These are phyloP conservation scores for Cinnamomum chago DNA, from an alignment of 164 flowering plant species.

Conservation along the genomic window DNA sequence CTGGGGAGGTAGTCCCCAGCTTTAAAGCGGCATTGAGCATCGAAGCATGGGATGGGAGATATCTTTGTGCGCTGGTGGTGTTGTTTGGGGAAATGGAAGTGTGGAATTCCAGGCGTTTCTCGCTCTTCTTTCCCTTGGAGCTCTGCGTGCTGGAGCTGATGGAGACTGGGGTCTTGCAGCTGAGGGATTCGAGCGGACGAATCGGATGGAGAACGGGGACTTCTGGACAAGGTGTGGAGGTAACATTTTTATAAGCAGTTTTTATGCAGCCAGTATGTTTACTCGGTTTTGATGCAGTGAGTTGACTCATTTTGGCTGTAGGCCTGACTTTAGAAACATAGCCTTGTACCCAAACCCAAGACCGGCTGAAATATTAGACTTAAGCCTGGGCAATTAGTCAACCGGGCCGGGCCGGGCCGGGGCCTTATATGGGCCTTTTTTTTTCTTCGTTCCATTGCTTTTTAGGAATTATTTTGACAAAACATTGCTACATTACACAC, in stretches of 20 bases:
- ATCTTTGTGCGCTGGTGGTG: constrained; percentile 56
- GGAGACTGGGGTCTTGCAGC: constrained; percentile 46
- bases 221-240: constrained; percentile 84
- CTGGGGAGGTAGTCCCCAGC: constrained; percentile 27
- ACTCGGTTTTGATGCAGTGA: neutral
- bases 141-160: constrained; percentile 59
- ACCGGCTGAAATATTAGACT: no score
- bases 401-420: no score
- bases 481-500: no score
- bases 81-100: constrained; percentile 72
- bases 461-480: no score
- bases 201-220: constrained; percentile 79
- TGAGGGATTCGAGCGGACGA: constrained; percentile 38
- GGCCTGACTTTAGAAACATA: no score
- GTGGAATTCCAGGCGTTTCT: constrained; percentile 57
- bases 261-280: neutral
- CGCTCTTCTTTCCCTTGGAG: constrained; percentile 41
- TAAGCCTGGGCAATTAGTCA: no score
- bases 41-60: constrained; percentile 41
- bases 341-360: no score
- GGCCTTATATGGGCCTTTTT: no score
- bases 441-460: no score
- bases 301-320: neutral
- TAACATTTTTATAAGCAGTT: constrained; percentile 20
- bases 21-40: constrained; percentile 62